Percentiles rank a stretch among this genome's conserved stretches.
phyloP scores from a whole-genome alignment of 371 early-diverging fungal species.

The Blastocladiella emersonii region DNA sequence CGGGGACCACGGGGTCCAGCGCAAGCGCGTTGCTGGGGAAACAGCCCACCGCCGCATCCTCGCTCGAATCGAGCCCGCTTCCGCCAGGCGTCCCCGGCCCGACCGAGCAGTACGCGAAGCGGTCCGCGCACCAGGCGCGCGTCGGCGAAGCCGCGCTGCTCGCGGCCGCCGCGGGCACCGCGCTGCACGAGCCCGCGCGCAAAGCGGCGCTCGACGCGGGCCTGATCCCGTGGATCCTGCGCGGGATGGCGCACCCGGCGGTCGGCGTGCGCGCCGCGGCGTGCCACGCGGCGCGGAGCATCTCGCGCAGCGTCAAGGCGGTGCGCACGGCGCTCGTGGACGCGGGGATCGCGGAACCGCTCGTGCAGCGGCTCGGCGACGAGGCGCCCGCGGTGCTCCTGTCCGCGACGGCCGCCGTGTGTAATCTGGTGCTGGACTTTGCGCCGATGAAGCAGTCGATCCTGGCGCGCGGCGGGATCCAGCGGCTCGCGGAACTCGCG shows the following conservation, averaged over 20 bases:
- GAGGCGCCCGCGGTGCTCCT: constrained; percentile 46
- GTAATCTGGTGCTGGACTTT: constrained; percentile 76
- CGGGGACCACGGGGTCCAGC: constrained; percentile 29
- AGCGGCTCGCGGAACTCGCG: constrained; percentile 48
- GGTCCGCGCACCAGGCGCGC: neutral
- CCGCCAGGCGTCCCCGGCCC: neutral
- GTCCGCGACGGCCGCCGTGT: constrained; percentile 63
- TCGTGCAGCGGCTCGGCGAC: constrained; percentile 52
- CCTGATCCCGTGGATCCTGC: constrained; percentile 56
- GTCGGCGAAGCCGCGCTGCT: constrained; percentile 41
- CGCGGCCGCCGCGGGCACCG: constrained; percentile 62
- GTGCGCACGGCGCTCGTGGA: constrained; percentile 70
- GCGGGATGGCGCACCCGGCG: constrained; percentile 43
- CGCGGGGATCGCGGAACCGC: constrained; percentile 54
- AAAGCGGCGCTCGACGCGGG: constrained; percentile 62
- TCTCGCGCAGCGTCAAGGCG: constrained; percentile 65
- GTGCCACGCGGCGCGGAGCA: constrained; percentile 58
- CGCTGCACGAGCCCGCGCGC: constrained; percentile 64
- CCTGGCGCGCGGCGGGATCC: constrained; percentile 61
- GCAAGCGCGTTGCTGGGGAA: too few species aligned
- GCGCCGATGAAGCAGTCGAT: constrained; percentile 74
- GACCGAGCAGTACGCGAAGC: neutral
- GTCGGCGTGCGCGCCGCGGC: constrained; percentile 57
- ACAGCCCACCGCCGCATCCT: too few species aligned
- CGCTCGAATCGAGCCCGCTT: too few species aligned